phyloP scores from a whole-genome alignment of 1,139 yeast genomes.

The Debaryomyces nepalensis region DNA sequence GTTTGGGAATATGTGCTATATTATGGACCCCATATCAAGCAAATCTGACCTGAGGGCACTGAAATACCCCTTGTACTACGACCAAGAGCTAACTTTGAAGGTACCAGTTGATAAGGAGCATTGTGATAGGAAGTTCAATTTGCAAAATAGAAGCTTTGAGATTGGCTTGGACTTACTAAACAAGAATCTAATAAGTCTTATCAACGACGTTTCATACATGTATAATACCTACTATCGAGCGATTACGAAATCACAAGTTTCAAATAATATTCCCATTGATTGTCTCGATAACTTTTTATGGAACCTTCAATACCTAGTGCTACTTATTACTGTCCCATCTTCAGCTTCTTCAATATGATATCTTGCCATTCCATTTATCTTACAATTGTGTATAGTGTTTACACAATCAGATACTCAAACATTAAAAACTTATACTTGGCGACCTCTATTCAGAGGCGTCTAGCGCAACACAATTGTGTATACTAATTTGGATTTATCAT shows the following conservation, averaged over 20 bases:
- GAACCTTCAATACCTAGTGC: conserved; percentile 43
- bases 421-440: too few relatives aligned
- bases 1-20: conserved; percentile 29
- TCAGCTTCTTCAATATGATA: not conserved
- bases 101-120: conserved; percentile 18
- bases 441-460: too few relatives aligned
- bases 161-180: conserved; percentile 38
- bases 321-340: conserved; percentile 41
- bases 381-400: not conserved
- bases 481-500: too few relatives aligned
- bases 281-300: conserved; percentile 49
- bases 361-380: not conserved
- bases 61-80: conserved; percentile 36
- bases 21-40: conserved; percentile 30
- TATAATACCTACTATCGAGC: conserved; percentile 23
- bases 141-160: conserved; percentile 38
- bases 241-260: conserved; percentile 16
- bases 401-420: too few relatives aligned
- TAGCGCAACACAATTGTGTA: too few relatives aligned
- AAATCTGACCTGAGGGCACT: not conserved
- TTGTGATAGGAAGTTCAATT: conserved; percentile 14
- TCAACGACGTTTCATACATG: conserved; percentile 28
- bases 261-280: conserved; percentile 40
- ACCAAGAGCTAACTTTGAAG: conserved; percentile 28
- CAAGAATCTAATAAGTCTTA: conserved; percentile 35